Evolutionary conservation across 73 alveolate genomes (phyloP).

Genomic region (Tetrahymena malaccensis): DNA sequence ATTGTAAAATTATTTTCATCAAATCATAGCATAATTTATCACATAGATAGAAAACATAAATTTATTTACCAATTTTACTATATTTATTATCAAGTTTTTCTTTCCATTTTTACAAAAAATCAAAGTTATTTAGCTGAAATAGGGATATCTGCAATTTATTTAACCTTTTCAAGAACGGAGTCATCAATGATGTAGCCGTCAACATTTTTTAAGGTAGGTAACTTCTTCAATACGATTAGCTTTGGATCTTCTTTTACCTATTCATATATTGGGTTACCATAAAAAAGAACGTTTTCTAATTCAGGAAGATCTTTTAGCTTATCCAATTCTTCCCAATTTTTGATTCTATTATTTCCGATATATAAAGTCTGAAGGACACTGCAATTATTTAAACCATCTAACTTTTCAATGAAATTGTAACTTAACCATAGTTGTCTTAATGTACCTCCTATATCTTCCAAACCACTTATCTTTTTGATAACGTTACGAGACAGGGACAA

Average conservation of each 20-base stretch:
- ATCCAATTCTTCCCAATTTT: slow-evolving; percentile 84
- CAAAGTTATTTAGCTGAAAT: background rate
- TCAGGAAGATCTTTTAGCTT: slow-evolving; percentile 77
- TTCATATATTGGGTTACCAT: slow-evolving; percentile 86
- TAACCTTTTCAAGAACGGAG: slow-evolving; percentile 47
- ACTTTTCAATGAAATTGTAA: slow-evolving; percentile 89
- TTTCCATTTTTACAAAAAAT: background rate
- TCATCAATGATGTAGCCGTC: slow-evolving; percentile 80
- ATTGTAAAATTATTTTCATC: background rate
- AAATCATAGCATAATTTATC: background rate
- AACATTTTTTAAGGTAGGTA: slow-evolving; percentile 74
- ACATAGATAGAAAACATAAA: background rate
- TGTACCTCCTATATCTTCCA: slow-evolving; percentile 95
- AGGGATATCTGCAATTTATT: slow-evolving; percentile 51
- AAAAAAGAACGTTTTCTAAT: slow-evolving; percentile 70
- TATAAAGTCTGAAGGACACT: slow-evolving; percentile 74
- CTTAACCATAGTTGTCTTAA: slow-evolving; percentile 94
- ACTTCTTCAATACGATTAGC: slow-evolving; percentile 77
- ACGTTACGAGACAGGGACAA: slow-evolving; percentile 94
- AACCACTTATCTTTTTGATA: slow-evolving; percentile 93
- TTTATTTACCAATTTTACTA: background rate
- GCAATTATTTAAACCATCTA: slow-evolving; percentile 97
- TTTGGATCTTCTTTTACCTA: slow-evolving; percentile 77
- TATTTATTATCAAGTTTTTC: background rate
- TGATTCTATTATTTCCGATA: slow-evolving; percentile 80